Base-by-base conservation (phyloP, 2,329 filamentous ascomycete species). In the Amphichorda felina region DNA sequence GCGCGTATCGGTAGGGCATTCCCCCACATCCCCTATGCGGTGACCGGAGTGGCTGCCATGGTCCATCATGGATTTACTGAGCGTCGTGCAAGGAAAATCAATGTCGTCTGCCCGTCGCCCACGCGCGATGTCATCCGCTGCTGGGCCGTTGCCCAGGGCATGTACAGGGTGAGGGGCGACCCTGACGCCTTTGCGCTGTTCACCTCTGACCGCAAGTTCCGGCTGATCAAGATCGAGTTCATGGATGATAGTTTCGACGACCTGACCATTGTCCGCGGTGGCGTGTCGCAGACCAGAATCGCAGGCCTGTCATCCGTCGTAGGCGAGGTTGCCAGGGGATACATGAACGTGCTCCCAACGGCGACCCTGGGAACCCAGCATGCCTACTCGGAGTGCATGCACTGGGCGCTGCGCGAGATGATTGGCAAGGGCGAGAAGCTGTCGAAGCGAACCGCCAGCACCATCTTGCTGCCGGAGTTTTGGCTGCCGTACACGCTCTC, bases 31-130 rank as follows among this genome's bases (percentile, higher is more conserved):
- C 59, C 55, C 15, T 71, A 68, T 45, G 60, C 60, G 9, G 55
- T 73, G 29, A 57, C 52, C 42, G 69, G 69, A 16, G 51, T 57
- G 16, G 56, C 57, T 0, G 66, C 65, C 10, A 52, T 72, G 40
- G 45, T 53, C 3, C 55, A 61, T 32, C 63, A 67, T 51, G 67
- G 64, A 32, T 60, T 54, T 40, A 34, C 44, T 4, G 40, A 38
- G 7, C 47, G 52, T 6, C 37, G 30, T 5, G 54, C 56, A 0
- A 41, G 43, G 5, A 47, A 56, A 31, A 43, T 70, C 14, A 60
- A 49, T 29, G 51, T 72, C 36, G 31, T 64, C 15, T 68, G 61
- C 40, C 60, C 64, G 0, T 39, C 42, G 5, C 41, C 54, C 10
- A 52, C 53, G 5, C 49, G 44, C 11, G 48, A 58, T 11, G 56